Conservation (phyloP, 208 protist species). For the Trypanosomatidae sp. region DNA sequence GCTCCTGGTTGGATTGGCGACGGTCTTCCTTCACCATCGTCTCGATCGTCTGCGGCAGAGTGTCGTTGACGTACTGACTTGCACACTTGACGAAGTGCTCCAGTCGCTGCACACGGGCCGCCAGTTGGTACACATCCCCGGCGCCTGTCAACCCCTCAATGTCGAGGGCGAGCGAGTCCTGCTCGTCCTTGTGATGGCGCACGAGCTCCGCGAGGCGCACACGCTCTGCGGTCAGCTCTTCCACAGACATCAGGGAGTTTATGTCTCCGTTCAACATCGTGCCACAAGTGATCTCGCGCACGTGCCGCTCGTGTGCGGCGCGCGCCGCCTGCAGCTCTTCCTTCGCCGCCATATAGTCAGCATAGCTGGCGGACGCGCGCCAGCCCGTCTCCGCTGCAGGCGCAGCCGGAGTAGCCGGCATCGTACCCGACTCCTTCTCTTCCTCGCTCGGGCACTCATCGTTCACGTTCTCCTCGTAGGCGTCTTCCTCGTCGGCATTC, state of each 20-base stretch:
- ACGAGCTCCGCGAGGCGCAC: constrained; percentile 51
- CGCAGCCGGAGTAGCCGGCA: background rate
- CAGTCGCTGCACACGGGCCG: constrained; percentile 70
- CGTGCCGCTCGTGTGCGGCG: constrained; percentile 29
- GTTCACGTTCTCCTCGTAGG: background rate
- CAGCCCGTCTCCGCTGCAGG: background rate
- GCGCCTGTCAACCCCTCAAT: constrained; percentile 51
- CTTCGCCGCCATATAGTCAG: constrained; percentile 23
- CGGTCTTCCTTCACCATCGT: constrained; percentile 52
- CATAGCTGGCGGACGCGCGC: background rate
- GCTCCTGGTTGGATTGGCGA: constrained; percentile 61
- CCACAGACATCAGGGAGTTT: constrained; percentile 42
- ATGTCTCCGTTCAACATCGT: constrained; percentile 13
- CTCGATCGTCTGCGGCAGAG: constrained; percentile 57
- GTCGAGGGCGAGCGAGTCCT: constrained; percentile 64
- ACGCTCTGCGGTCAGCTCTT: constrained; percentile 56
- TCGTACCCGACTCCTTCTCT: background rate
- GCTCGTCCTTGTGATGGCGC: constrained; percentile 80
- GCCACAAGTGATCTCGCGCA: constrained; percentile 28
- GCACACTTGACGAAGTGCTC: constrained; percentile 54
- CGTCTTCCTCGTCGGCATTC: background rate
- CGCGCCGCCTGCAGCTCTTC: constrained; percentile 25
- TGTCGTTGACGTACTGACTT: constrained; percentile 38
- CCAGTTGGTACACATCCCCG: constrained; percentile 52
- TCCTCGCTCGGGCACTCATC: background rate